Evolutionary conservation across 2,329 filamentous ascomycete species (phyloP), one percentile per base, ranked within the genome.

Genomic region (Epichloe sibirici): DNA sequence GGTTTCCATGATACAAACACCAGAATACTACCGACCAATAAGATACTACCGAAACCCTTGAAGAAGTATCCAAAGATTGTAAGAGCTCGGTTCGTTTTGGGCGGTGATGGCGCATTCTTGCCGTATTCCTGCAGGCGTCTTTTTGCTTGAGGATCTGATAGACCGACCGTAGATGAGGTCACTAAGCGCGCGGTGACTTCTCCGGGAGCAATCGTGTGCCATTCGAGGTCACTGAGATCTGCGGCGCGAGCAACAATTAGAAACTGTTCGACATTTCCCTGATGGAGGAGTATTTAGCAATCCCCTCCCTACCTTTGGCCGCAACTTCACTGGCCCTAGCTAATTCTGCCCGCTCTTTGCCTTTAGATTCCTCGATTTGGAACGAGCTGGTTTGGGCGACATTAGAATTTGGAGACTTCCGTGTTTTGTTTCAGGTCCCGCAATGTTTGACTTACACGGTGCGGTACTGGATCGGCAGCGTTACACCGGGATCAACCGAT

Each of bases 1-100:
- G 86, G 87, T 57, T 79, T 83, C 85, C 86, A 90, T 3, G 85
- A 81, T 53, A 90, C 70, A 61, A 90, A 88, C 48, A 90, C 86
- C 3, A 90, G 74, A 38, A 90, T 77, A 21, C 78, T 74, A 17
- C 84, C 86, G 2, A 82, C 62, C 6, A 90, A 74, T 3, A 90
- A 74, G 49, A 91, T 79, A 1, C 79, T 74, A 2, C 86, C 86
- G 58, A 90, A 91, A 1, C 86, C 86, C 57, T 83, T 83, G 69
- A 89, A 89, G 59, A 90, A 82, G 66, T 90, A 90, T 17, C 78
- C 78, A 37, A 83, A 67, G 5, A 82, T 74, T 55, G 79, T 79
- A 44, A 72, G 71, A 45, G 81, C 64, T 56, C 76, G 74, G 55
- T 76, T 77, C 4, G 81, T 84, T 13, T 82, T 79, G 2, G 85